These are phyloP conservation scores for Epichloe festucae DNA, from an alignment of 2,329 filamentous ascomycete species.

Conservation along the genomic window DNA sequence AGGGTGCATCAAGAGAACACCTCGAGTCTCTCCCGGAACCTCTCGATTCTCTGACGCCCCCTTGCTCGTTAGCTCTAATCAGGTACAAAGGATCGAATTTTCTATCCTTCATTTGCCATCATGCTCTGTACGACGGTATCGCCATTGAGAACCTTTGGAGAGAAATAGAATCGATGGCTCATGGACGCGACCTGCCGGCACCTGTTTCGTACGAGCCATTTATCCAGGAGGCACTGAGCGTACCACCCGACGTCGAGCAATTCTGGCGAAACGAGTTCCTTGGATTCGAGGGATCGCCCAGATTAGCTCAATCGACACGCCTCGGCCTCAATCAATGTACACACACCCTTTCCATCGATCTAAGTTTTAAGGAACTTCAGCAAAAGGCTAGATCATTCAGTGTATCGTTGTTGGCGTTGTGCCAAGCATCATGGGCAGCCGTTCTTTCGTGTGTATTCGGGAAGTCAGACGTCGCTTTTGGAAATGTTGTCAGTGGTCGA, in stretches of 20 bases:
- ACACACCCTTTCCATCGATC: conserved; percentile 16
- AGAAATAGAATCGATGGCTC: conserved; percentile 53
- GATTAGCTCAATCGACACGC: conserved; percentile 13
- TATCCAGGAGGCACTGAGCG: conserved; percentile 41
- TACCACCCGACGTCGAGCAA: conserved; percentile 34
- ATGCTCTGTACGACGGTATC: conserved; percentile 77
- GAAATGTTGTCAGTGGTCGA: conserved; percentile 72
- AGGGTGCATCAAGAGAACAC: conserved; percentile 27
- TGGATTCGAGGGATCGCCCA: conserved; percentile 27
- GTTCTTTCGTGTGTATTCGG: conserved; percentile 44
- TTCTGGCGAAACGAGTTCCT: conserved; percentile 55
- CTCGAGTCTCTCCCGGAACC: conserved; percentile 23
- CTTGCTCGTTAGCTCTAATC: conserved; percentile 32
- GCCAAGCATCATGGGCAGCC: conserved; percentile 62
- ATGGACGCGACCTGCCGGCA: conserved; percentile 30
- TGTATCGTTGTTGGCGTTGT: conserved; percentile 50
- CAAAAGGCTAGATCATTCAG: conserved; percentile 37
- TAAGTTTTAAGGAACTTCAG: conserved; percentile 33
- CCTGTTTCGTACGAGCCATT: conserved; percentile 50
- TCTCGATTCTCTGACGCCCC: conserved; percentile 32
- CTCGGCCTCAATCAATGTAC: conserved; percentile 16
- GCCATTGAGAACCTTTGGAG: conserved; percentile 57
- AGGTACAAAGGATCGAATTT: conserved; percentile 18
- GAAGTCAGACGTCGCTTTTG: conserved; percentile 64
- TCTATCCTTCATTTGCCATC: conserved; percentile 49